A percentile compares a stretch with the other conserved stretches of the same genome.
Evolutionary conservation across 2,329 filamentous ascomycete species (phyloP).

Genomic region (Aspergillus melleus): DNA sequence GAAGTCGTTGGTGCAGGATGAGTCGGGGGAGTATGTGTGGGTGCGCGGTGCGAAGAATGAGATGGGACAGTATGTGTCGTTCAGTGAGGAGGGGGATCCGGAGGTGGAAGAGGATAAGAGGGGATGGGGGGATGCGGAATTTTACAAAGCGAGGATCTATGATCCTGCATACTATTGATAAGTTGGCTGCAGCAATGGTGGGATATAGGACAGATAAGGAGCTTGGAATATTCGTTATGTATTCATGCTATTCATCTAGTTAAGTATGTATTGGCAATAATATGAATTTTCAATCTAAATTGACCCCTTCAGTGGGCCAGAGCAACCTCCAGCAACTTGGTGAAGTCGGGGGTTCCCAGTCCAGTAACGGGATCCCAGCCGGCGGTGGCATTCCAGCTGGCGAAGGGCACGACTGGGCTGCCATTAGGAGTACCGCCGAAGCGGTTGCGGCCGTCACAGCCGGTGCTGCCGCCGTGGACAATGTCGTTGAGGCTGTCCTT

Average conservation of each 20-base stretch:
- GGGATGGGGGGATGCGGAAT: slow-evolving; percentile 14
- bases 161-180: slow-evolving; percentile 11
- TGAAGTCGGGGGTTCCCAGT: slow-evolving; percentile 38
- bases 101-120: slow-evolving; percentile 7
- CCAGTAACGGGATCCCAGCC: slow-evolving; percentile 56
- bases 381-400: slow-evolving; percentile 52
- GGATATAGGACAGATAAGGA: too few relatives aligned
- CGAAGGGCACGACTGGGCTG: slow-evolving; percentile 44
- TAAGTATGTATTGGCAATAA: neutral
- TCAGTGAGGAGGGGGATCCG: slow-evolving; percentile 6
- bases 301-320: neutral
- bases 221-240: neutral
- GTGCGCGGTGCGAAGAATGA: slow-evolving; percentile 14
- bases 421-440: slow-evolving; percentile 43
- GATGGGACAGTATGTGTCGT: slow-evolving; percentile 20
- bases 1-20: slow-evolving; percentile 17
- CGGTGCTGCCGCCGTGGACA: slow-evolving; percentile 46
- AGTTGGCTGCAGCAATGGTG: too few relatives aligned
- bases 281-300: neutral
- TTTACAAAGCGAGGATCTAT: slow-evolving; percentile 21
- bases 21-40: slow-evolving; percentile 21
- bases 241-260: neutral
- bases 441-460: slow-evolving; percentile 46
- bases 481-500: slow-evolving; percentile 50
- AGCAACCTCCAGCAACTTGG: slow-evolving; percentile 16